These are phyloP conservation scores for Kazachstania africana DNA, from an alignment of 805 yeast species.

Conservation along the genomic window DNA sequence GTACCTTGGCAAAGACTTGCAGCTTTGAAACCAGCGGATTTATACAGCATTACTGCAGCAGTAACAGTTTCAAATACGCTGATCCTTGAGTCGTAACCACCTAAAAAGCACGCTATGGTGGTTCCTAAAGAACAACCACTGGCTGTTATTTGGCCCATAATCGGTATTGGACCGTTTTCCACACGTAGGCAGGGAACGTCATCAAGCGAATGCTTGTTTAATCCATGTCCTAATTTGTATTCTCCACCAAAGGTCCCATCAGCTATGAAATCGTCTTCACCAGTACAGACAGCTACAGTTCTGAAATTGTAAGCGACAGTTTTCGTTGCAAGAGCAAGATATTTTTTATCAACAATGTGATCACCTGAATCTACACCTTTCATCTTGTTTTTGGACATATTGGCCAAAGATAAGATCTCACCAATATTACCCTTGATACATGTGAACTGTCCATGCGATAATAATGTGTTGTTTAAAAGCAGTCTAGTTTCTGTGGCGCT, in stretches of 20 bases:
- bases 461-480: conserved; percentile 33
- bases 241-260: conserved; percentile 31
- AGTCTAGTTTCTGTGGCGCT: conserved; percentile 64
- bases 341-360: conserved; percentile 12
- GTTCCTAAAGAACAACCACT: conserved; percentile 79
- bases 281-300: conserved; percentile 63
- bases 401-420: conserved; percentile 59
- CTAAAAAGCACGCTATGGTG: conserved; percentile 46
- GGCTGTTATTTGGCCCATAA: conserved; percentile 66
- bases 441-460: conserved; percentile 45
- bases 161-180: conserved; percentile 44
- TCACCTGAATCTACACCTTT: conserved; percentile 57
- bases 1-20: conserved; percentile 29
- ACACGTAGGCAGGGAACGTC: conserved; percentile 22
- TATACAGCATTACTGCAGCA: conserved; percentile 47
- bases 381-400: conserved; percentile 35
- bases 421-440: conserved; percentile 80
- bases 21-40: conserved; percentile 49
- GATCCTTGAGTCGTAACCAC: conserved; percentile 29
- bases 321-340: conserved; percentile 32
- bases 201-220: conserved; percentile 8
- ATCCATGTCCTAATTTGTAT: conserved; percentile 10
- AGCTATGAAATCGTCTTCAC: conserved; percentile 40
- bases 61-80: conserved; percentile 36
- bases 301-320: conserved; percentile 39